Base-by-base conservation (phyloP, 73 alveolate genomes). In the Strombidium stylifer region DNA sequence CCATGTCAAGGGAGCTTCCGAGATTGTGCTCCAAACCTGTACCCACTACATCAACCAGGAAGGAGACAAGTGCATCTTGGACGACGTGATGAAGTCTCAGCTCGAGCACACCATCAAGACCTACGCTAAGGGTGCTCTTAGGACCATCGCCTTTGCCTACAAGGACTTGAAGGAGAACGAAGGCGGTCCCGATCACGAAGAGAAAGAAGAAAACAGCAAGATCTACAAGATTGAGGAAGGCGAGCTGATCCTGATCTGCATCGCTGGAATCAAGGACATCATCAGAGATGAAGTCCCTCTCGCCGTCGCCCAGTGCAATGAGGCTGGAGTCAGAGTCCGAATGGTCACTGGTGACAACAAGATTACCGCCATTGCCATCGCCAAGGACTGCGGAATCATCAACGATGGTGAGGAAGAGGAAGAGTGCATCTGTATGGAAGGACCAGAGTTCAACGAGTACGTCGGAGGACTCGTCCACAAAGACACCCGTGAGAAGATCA, bases 301-400 rank as follows among this genome's bases (percentile, higher is more conserved):
- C 19, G 95, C 96, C 40, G 94, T 93, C 14, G 61, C 73, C 11
- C 23, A 41, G 48, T 90, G 97, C 73, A 61, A 76, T 48, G 69
- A 60, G 45, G 98, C 99, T 40, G 94, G 96, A 20, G 90, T 94
- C 10, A 89, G 65, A 53, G 96, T 87, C 0, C 71, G 90, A 44
- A 94, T 94, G 99, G 99, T 94, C 0, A 94, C 99, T 3, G 99
- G 99, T 1, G 99, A 94, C 79, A 91, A 92, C 72, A 92, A 81
- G 14, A 89, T 81, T 0, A 94, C 99, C 27, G 99, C 99, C 3
- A 73, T 82, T 14, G 99, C 99, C 18, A 94, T 94, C 31, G 99
- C 99, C 7, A 88, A 71, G 65, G 94, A 92, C 46, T 94, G 99
- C 69, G 85, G 87, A 2, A 94, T 94, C 20, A 41, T 94, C 47